Evolutionary conservation across 306 rosid species (phyloP), one percentile per base, ranked within the genome.

Genomic region (Comarum palustre): DNA sequence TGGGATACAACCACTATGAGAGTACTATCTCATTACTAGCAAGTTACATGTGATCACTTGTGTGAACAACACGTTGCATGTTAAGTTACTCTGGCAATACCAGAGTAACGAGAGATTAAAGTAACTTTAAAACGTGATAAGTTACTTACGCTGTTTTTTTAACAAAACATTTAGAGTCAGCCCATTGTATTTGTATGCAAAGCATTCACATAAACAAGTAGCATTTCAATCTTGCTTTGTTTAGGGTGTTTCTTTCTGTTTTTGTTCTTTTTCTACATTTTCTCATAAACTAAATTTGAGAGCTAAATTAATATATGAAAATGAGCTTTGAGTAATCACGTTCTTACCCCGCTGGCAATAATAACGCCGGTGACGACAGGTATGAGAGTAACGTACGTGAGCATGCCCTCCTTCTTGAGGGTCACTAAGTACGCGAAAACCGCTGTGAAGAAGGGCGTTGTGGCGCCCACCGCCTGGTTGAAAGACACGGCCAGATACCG

Each of bases 341-440:
- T 19, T 55, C 81, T 47, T 87, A 94, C 99, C 91, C 97, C 99
- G 75, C 99, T 94, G 12, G 97, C 99, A 79, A 91, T 89, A 71
- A 94, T 73, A 77, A 94, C 99, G 1, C 99, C 99, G 41, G 96
- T 86, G 70, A 94, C 95, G 76, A 91, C 97, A 42, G 99, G 99
- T 66, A 90, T 0, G 69, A 94, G 99, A 41, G 99, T 85, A 34
- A 91, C 66, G 47, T 94, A 94, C 19, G 99, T 94, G 63, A 94
- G 89, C 93, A 87, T 90, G 34, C 97, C 96, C 78, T 94, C 99
- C 62, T 94, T 80, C 86, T 91, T 91, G 36, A 88, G 52, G 4
- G 99, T 94, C 86, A 94, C 87, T 16, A 88, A 45, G 72, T 94
- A 94, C 41, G 99, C 99, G 61, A 94, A 94, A 20, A 94, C 84